A percentile compares a stretch with the other conserved stretches of the same genome.
Evolutionary conservation across 2,329 filamentous ascomycete species (phyloP).

Genomic region (Fusarium sambucinum): DNA sequence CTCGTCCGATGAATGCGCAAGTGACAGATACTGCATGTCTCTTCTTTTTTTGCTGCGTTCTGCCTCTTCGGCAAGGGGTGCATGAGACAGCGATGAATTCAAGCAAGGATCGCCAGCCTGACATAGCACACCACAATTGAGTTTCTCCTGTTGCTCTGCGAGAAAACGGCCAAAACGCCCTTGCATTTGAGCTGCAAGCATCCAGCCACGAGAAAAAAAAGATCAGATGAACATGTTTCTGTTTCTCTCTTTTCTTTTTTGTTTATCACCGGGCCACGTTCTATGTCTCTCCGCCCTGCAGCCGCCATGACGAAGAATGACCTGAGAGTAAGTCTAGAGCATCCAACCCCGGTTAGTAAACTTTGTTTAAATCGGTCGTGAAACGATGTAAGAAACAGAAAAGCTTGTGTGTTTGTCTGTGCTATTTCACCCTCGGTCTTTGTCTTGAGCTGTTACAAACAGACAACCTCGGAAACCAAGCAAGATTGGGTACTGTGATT

Average conservation of each 20-base stretch:
- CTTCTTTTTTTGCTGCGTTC: neutral
- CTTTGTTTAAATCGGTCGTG: neutral
- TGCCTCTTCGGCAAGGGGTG: slow-evolving; percentile 28
- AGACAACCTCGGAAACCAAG: neutral
- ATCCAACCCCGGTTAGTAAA: too few species aligned
- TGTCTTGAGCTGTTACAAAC: slow-evolving; percentile 1
- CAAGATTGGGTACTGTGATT: neutral
- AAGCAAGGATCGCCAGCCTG: slow-evolving; percentile 24
- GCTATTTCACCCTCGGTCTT: neutral
- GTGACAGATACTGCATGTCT: neutral
- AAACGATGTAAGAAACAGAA: neutral
- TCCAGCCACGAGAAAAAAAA: slow-evolving; percentile 5
- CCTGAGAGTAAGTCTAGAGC: too few species aligned
- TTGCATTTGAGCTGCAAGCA: slow-evolving; percentile 13
- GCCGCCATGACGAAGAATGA: too few species aligned
- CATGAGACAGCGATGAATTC: slow-evolving; percentile 9
- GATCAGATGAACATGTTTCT: neutral
- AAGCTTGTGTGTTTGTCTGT: neutral
- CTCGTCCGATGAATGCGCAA: neutral
- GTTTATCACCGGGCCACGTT: neutral
- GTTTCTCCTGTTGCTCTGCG: neutral
- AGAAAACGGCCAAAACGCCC: slow-evolving; percentile 13
- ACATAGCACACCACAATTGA: neutral
- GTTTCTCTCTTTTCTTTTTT: neutral
- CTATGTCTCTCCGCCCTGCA: neutral